Base-by-base conservation (phyloP, 2,329 filamentous ascomycete genomes). In the Cercospora sojina region DNA sequence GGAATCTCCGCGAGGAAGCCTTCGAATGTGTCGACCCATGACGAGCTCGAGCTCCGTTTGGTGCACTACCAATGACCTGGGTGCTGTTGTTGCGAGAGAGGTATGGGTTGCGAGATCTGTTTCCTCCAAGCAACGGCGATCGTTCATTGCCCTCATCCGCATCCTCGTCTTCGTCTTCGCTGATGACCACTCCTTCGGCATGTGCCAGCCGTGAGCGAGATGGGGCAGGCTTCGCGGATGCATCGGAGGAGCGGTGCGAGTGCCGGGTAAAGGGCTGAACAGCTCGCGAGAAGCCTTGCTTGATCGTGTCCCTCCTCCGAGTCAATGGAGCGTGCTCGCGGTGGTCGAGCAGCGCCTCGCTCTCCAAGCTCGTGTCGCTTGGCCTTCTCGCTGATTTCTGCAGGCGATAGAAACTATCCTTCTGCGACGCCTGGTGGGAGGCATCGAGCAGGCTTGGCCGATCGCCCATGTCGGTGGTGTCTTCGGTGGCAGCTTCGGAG, bases 361-460 rank as follows among this genome's bases (percentile, higher is more conserved):
- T 97, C 72, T 97, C 94, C 69, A 98, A 82, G 78, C 94, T 98
- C 0, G 91, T 93, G 73, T 86, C 89, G 80, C 94, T 98, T 76
- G 76, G 91, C 92, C 23, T 75, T 71, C 47, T 59, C 20, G 56
- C 75, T 2, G 65, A 61, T 1, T 64, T 71, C 67, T 79, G 79
- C 60, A 86, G 74, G 47, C 83, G 81, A 75, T 88, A 88, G 75
- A 87, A 86, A 66, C 82, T 81, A 62, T 79, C 78, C 69, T 79
- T 79, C 35, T 78, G 75, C 18, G 67, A 69, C 5, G 79, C 74
- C 60, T 76, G 69, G 23, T 78, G 74, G n/a, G 74, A 70, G 38
- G 73, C 75, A 60, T 80, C 78, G 76, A 78, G 76, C 70, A 80
- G 74, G 67, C 75, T 79, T 57, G 79, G 79, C 43, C 80, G 76